These are phyloP conservation scores for Dacryopinax spathularia DNA, from an alignment of 768 basidiomycete genomes.

Conservation along the genomic window DNA sequence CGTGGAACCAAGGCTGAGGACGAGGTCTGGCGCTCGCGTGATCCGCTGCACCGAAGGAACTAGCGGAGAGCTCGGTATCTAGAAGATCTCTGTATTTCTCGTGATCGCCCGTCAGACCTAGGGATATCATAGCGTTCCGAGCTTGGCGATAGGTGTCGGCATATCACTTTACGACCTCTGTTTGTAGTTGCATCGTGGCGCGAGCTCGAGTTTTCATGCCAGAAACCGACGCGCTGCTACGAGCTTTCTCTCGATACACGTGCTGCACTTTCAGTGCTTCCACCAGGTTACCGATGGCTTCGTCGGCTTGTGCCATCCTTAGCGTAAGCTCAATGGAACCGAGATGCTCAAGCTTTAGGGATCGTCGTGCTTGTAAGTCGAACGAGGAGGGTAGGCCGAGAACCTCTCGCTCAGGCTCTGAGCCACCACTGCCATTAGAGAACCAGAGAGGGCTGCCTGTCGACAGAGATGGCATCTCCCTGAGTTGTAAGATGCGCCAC, in stretches of 20 bases:
- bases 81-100: background rate
- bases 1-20: background rate
- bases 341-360: background rate
- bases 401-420: background rate
- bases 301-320: background rate
- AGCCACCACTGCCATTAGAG: background rate
- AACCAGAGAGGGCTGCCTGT: background rate
- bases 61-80: background rate
- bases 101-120: background rate
- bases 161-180: background rate
- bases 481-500: background rate
- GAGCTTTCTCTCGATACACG: background rate
- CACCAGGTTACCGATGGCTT: background rate
- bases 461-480: background rate
- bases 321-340: background rate
- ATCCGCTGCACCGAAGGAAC: background rate
- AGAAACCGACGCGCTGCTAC: background rate
- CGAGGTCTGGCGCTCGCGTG: background rate
- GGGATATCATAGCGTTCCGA: background rate
- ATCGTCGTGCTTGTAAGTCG: background rate
- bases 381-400: background rate
- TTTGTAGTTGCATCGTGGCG: background rate
- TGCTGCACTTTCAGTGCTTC: background rate
- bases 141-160: background rate
- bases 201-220: background rate